These are phyloP conservation scores for Ambrosiella xylebori DNA, from an alignment of 2,329 filamentous ascomycete species.

Conservation along the genomic window DNA sequence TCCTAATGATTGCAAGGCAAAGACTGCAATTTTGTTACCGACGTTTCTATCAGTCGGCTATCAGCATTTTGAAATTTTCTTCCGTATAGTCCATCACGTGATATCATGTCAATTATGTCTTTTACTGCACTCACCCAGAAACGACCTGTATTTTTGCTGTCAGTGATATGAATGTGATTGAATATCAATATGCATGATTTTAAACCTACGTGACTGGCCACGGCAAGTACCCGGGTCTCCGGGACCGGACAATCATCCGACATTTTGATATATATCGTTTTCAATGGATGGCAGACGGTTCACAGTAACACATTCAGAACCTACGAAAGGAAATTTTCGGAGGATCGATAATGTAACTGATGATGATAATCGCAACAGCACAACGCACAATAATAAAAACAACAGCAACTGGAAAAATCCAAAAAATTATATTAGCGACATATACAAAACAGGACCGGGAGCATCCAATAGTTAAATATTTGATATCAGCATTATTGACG, in stretches of 20 bases:
- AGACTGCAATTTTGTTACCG: slow-evolving; percentile 91
- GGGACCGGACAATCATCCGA: slow-evolving; percentile 23
- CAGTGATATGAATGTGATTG: neutral
- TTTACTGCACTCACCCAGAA: slow-evolving; percentile 22
- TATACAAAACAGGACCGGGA: too few species aligned
- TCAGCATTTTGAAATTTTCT: neutral
- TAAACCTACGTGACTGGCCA: slow-evolving; percentile 79
- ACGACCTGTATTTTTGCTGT: slow-evolving; percentile 21
- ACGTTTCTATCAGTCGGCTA: slow-evolving; percentile 45
- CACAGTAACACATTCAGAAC: neutral
- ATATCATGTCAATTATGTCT: neutral
- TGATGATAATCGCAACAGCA: too few species aligned
- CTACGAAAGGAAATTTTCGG: too few species aligned
- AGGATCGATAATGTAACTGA: too few species aligned
- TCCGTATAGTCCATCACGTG: neutral
- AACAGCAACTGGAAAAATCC: too few species aligned
- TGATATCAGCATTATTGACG: too few species aligned
- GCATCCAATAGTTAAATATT: too few species aligned
- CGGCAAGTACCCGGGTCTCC: slow-evolving; percentile 56
- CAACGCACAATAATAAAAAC: too few species aligned
- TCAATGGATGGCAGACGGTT: neutral
- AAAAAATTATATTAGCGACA: too few species aligned
- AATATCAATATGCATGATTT: neutral
- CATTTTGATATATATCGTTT: slow-evolving; percentile 14
- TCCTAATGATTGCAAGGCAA: slow-evolving; percentile 82